Percentiles rank a stretch among this genome's conserved stretches.
Evolutionary conservation across 192 early-diverging fungal species (phyloP).

Genomic region (Umbelopsis sp.): DNA sequence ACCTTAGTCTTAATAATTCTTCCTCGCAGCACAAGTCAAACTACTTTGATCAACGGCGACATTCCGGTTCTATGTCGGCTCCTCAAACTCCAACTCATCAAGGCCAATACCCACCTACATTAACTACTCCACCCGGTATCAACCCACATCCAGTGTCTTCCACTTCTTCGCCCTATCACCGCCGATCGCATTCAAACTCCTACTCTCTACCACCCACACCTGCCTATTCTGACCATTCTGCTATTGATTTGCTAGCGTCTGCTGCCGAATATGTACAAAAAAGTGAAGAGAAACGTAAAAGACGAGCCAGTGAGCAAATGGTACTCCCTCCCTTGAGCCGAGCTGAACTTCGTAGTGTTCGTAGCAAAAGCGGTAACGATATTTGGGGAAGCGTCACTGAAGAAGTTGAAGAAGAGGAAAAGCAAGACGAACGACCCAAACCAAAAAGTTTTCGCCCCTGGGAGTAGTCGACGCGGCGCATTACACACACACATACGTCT

Average conservation of each 20-base stretch:
- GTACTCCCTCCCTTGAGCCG: conserved; percentile 1
- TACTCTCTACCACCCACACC: conserved; percentile 18
- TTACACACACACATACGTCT: neutral
- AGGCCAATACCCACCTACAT: conserved; percentile 14
- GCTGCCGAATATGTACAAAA: conserved; percentile 33
- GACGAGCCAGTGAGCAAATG: conserved; percentile 18
- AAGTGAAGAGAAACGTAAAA: conserved; percentile 22
- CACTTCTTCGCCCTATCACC: conserved; percentile 11
- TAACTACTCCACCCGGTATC: conserved; percentile 3
- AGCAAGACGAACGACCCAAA: conserved; percentile 3
- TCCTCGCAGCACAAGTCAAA: neutral
- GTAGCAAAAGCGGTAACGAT: conserved; percentile 12
- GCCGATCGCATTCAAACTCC: conserved; percentile 20
- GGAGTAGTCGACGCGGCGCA: conserved; percentile 2
- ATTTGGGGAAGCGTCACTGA: conserved; percentile 13
- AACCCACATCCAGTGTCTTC: conserved; percentile 7
- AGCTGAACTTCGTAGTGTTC: conserved; percentile 12
- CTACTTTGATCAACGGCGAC: conserved; percentile 4
- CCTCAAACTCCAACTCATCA: conserved; percentile 18
- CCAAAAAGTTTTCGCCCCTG: conserved; percentile 16
- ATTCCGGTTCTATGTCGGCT: conserved; percentile 18
- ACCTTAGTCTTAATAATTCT: conserved; percentile 6
- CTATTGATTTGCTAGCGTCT: conserved; percentile 33
- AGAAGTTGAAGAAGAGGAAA: conserved; percentile 19
- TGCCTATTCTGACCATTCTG: conserved; percentile 27